Percentiles rank a stretch among this genome's conserved stretches.
phyloP scores from a whole-genome alignment of 2,329 filamentous ascomycete species.

The Colletotrichum agaves region DNA sequence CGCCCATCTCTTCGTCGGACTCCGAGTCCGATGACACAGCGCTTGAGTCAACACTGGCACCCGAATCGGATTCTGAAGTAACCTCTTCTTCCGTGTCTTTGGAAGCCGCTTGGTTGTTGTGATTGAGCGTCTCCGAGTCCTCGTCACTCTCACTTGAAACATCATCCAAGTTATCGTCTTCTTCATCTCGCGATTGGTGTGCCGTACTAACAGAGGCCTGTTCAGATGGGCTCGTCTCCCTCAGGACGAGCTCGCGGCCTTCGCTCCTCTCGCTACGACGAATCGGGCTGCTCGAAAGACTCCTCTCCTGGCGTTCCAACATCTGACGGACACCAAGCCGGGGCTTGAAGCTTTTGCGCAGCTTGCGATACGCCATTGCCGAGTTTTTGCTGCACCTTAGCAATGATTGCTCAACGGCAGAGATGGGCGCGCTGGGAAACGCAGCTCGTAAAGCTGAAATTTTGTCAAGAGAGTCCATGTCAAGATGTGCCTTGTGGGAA shows the following conservation, averaged over 20 bases:
- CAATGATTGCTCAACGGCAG: constrained; percentile 50
- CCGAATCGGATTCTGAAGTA: constrained; percentile 46
- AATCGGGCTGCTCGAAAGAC: constrained; percentile 17
- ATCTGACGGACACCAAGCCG: constrained; percentile 48
- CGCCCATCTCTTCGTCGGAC: constrained; percentile 1
- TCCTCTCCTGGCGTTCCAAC: constrained; percentile 41
- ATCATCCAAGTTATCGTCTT: neutral
- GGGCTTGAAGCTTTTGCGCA: constrained; percentile 43
- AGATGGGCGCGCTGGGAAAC: constrained; percentile 53
- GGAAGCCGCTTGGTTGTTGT: constrained; percentile 19
- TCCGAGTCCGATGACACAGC: neutral
- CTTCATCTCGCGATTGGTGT: neutral
- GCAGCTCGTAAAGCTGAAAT: constrained; percentile 52
- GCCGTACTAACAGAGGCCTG: neutral
- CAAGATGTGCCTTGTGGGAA: neutral
- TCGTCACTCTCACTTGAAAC: neutral
- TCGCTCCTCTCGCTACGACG: neutral
- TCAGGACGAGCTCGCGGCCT: constrained; percentile 7
- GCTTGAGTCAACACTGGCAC: constrained; percentile 45
- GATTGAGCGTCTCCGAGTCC: constrained; percentile 9
- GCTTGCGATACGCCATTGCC: constrained; percentile 49
- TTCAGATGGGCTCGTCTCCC: constrained; percentile 8
- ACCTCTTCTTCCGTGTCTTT: constrained; percentile 20
- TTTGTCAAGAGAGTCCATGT: constrained; percentile 45
- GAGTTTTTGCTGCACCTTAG: constrained; percentile 48